These are phyloP conservation scores for Blakeslea trispora DNA, from an alignment of 371 early-diverging fungal genomes.

Conservation along the genomic window DNA sequence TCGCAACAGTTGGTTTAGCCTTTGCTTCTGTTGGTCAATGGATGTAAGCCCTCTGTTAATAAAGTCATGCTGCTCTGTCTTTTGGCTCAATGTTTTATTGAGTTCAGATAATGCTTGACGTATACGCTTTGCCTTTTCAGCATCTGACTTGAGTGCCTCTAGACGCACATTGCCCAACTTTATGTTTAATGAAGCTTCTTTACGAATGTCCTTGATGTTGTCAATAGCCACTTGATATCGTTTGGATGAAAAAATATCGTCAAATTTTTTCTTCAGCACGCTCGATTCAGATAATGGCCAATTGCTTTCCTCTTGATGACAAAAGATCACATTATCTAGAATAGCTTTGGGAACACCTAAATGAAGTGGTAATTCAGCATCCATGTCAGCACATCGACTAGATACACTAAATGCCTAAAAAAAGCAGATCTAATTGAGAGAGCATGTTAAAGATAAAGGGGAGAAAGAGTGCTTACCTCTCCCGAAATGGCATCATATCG, in stretches of 20 bases:
- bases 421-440: neutral
- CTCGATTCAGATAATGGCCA: constrained; percentile 97
- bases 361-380: constrained; percentile 82
- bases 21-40: constrained; percentile 46
- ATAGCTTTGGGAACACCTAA: constrained; percentile 93
- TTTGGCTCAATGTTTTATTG: constrained; percentile 32
- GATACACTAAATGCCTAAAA: constrained; percentile 70
- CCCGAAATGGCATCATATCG: constrained; percentile 63
- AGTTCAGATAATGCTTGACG: constrained; percentile 29
- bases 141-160: constrained; percentile 67
- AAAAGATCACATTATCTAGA: constrained; percentile 98
- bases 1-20: constrained; percentile 24
- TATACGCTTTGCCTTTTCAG: constrained; percentile 74
- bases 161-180: constrained; percentile 71
- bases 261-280: constrained; percentile 96
- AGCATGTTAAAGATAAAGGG: too few species aligned
- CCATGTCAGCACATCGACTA: constrained; percentile 85
- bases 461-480: too few species aligned
- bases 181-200: constrained; percentile 68
- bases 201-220: constrained; percentile 77
- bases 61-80: constrained; percentile 7
- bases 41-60: constrained; percentile 39
- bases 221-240: constrained; percentile 94
- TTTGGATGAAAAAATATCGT: constrained; percentile 98
- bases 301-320: constrained; percentile 99